Base-by-base conservation (phyloP, 2,329 filamentous ascomycete species). In the Colletotrichum eleusines region DNA sequence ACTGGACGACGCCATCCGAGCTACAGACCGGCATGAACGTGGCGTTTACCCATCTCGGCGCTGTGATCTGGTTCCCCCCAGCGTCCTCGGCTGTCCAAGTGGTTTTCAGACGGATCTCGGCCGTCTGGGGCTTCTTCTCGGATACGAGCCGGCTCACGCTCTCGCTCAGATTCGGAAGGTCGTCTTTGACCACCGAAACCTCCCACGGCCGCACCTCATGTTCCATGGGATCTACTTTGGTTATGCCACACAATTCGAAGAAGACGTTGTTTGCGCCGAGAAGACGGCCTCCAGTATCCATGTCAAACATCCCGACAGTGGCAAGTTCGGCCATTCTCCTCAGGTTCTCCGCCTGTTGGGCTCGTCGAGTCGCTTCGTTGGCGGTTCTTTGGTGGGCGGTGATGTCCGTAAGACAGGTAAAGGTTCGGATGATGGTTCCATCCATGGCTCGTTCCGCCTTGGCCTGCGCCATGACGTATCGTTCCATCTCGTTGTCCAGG, bases 221-320 rank as follows among this genome's bases (percentile, higher is more conserved):
- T 3, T 78, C 77, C 23, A 76, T 74, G 9, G 81, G 77, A 57
- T 85, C 83, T 16, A 82, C 80, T 63, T 83, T 84, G 20, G 81
- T 76, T n/a, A 87, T 73, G 4, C 85, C 85, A 53, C 83, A 87
- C 77, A 87, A 81, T 70, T 87, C 84, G 76, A 83, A 87, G 73
- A 88, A 88, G 16, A 86, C 80, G 23, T 85, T 85, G 74, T 88
- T 88, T 8, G 85, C 86, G 31, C 84, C 83, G 4, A 87, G 76
- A 9, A 88, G 76, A 3, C 82, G 82, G 16, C 86, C 86, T 31
- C 85, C 81, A n/a, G 84, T 78, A 67, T 84, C 82, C 78, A 87
- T 85, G 60, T 87, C 85, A 73, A 86, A 88, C 83, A 88, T 85
- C 63, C 86, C 86, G 14, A 88, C 86, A 0, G 86, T 87, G 5